Evolutionary conservation across 2,329 filamentous ascomycete genomes (phyloP).

Genomic region (Microdochium paspali): DNA sequence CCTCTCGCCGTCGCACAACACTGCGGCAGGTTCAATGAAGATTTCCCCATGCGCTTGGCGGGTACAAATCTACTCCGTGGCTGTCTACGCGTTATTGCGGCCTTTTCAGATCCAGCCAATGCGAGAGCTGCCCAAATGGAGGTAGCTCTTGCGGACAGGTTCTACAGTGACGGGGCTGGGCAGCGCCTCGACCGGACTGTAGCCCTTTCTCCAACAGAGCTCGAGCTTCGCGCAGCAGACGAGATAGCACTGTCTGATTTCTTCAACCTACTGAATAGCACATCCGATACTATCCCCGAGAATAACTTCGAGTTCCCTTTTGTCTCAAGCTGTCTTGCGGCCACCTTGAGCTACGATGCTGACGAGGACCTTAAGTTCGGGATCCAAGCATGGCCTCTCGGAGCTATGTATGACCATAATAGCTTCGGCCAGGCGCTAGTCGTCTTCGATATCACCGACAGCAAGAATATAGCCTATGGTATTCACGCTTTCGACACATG

Average conservation of each 20-base stretch:
- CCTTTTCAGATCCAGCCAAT: too few species aligned
- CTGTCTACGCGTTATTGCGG: not conserved
- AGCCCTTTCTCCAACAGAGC: not conserved
- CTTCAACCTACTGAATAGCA: too few species aligned
- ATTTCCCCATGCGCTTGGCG: not conserved
- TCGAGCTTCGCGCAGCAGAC: not conserved
- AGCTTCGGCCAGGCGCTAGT: not conserved
- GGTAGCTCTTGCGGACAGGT: not conserved
- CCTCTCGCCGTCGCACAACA: not conserved
- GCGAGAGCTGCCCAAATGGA: too few species aligned
- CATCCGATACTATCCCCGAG: too few species aligned
- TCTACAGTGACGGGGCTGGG: not conserved
- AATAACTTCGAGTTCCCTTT: not conserved
- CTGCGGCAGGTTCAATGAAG: not conserved
- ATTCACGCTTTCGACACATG: not conserved
- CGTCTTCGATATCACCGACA: not conserved
- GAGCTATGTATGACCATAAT: not conserved
- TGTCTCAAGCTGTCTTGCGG: not conserved
- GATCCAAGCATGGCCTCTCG: not conserved
- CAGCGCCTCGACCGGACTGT: not conserved
- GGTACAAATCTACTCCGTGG: not conserved
- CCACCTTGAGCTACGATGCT: not conserved
- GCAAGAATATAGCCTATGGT: not conserved
- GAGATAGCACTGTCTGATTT: too few species aligned
- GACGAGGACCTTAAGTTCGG: not conserved